A percentile compares a stretch with the other conserved stretches of the same genome.
Evolutionary conservation across 2,329 filamentous ascomycete genomes (phyloP).

Genomic region (Arachnomyces sp.): DNA sequence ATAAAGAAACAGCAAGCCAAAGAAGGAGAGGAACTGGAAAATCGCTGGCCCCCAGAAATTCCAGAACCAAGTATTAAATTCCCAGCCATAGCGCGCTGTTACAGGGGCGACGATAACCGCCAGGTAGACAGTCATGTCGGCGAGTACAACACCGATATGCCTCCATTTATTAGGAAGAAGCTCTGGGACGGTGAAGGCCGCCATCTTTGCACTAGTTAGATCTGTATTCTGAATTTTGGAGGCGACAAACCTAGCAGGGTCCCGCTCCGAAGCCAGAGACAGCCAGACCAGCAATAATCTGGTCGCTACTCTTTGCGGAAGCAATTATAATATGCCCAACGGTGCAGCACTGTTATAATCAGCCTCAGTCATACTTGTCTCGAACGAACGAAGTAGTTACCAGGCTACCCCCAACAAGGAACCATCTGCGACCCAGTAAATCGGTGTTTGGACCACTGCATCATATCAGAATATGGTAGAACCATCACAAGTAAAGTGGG

Average conservation of each 20-base stretch:
- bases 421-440: slow-evolving; percentile 42
- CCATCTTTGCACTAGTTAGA: slow-evolving; percentile 18
- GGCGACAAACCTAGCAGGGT: slow-evolving; percentile 32
- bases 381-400: slow-evolving; percentile 4
- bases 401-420: slow-evolving; percentile 38
- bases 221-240: background rate
- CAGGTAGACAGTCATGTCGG: slow-evolving; percentile 37
- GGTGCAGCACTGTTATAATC: slow-evolving; percentile 19
- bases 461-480: slow-evolving; percentile 1
- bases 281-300: slow-evolving; percentile 34
- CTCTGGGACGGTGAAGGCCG: slow-evolving; percentile 41
- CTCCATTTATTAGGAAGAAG: slow-evolving; percentile 45
- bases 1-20: slow-evolving; percentile 37
- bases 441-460: slow-evolving; percentile 38
- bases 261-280: slow-evolving; percentile 40
- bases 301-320: slow-evolving; percentile 32
- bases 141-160: slow-evolving; percentile 38
- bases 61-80: slow-evolving; percentile 36
- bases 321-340: slow-evolving; percentile 35
- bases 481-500: background rate
- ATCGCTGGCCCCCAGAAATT: slow-evolving; percentile 41
- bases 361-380: background rate
- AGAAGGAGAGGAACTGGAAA: slow-evolving; percentile 37
- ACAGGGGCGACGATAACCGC: slow-evolving; percentile 42
- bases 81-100: slow-evolving; percentile 36